Percentiles rank a stretch among this genome's conserved stretches.
phyloP scores from a whole-genome alignment of 2,329 filamentous ascomycete species.

The Sporothrix luriei region DNA sequence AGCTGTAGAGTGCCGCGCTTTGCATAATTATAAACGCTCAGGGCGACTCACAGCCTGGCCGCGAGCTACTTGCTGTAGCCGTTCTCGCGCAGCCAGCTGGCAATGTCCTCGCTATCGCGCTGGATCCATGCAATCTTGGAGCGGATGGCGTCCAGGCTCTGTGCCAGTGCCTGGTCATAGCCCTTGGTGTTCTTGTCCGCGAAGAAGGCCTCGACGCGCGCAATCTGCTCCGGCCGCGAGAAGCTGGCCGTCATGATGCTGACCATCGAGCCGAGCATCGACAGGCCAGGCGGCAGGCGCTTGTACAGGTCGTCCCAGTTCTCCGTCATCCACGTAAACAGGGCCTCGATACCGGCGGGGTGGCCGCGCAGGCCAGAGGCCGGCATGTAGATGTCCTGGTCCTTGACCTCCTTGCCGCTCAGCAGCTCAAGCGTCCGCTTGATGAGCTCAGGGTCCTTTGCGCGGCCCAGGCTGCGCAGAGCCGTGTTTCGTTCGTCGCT shows the following conservation, averaged over 20 bases:
- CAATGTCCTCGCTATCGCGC: conserved; percentile 74
- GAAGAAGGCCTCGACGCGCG: conserved; percentile 80
- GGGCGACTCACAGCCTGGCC: conserved; percentile 15
- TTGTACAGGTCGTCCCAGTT: conserved; percentile 86
- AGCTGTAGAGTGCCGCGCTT: not conserved
- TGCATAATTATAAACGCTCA: not conserved
- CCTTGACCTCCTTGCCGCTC: conserved; percentile 80
- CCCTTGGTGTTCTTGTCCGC: conserved; percentile 76
- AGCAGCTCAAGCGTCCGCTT: conserved; percentile 76
- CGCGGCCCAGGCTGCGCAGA: conserved; percentile 77
- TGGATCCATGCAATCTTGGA: conserved; percentile 83
- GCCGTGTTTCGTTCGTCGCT: conserved; percentile 91
- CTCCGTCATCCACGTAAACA: conserved; percentile 80
- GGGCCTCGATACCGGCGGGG: conserved; percentile 72
- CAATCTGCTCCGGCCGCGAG: conserved; percentile 73
- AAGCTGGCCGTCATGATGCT: conserved; percentile 81
- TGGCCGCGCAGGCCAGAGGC: conserved; percentile 77
- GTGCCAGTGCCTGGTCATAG: conserved; percentile 85
- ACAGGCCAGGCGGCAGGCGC: conserved; percentile 81
- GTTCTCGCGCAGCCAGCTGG: conserved; percentile 44
- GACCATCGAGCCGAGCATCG: conserved; percentile 83
- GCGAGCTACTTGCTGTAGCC: conserved; percentile 38
- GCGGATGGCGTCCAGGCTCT: conserved; percentile 80
- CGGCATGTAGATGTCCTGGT: conserved; percentile 91
- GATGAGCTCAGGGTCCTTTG: conserved; percentile 77